Evolutionary conservation across 2,329 filamentous ascomycete species (phyloP).

Genomic region (Fusarium equiseti): DNA sequence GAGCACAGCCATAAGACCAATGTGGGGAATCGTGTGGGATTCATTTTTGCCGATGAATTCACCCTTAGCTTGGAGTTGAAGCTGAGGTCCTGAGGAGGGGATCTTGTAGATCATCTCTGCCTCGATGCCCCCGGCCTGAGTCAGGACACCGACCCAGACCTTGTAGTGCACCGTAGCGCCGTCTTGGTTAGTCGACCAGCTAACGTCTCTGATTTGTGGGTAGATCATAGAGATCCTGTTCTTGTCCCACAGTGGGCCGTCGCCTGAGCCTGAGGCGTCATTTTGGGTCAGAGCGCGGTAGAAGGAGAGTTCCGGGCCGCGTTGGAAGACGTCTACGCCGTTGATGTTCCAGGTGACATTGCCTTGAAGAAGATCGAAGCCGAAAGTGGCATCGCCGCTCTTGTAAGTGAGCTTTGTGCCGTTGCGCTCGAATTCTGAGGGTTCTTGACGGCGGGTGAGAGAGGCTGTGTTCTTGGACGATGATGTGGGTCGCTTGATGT

Average conservation of each 20-base stretch:
- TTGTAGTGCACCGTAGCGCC: constrained; percentile 6
- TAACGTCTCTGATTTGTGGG: constrained; percentile 3
- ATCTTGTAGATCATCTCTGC: constrained; percentile 27
- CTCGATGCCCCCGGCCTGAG: constrained; percentile 13
- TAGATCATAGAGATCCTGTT: constrained; percentile 17
- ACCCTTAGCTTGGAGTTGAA: background rate
- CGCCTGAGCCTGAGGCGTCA: constrained; percentile 2
- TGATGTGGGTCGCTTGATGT: background rate
- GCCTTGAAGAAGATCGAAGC: background rate
- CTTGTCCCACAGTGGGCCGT: constrained; percentile 9
- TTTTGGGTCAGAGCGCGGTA: constrained; percentile 23
- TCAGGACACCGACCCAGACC: constrained; percentile 25
- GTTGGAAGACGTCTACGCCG: background rate
- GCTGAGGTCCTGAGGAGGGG: background rate
- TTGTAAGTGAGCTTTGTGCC: background rate
- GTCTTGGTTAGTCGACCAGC: background rate
- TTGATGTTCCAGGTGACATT: constrained; percentile 20
- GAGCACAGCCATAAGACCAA: constrained; percentile 16
- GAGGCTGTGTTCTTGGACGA: accelerated
- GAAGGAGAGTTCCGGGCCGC: constrained; percentile 11
- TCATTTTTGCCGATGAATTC: constrained; percentile 14
- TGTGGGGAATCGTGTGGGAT: constrained; percentile 5
- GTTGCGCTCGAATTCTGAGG: background rate
- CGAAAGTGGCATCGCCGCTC: background rate
- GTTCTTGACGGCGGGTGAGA: background rate